Percentiles rank a stretch among this genome's conserved stretches.
phyloP scores from a whole-genome alignment of 2,329 filamentous ascomycete species.

The Sporothrix humicola region DNA sequence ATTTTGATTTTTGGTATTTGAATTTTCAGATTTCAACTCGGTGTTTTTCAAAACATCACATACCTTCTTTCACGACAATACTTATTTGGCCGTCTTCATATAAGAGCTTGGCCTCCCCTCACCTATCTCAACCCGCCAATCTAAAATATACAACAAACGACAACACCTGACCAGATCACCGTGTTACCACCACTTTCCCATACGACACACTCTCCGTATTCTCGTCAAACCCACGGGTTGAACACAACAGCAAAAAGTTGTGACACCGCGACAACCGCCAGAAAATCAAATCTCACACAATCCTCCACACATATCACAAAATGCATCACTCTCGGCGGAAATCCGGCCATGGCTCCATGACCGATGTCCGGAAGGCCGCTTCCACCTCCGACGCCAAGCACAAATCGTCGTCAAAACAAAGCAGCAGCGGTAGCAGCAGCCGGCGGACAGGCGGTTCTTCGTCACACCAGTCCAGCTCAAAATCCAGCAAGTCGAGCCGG shows the following conservation, averaged over 20 bases:
- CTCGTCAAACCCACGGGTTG: constrained; percentile 21
- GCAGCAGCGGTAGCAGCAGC: constrained; percentile 47
- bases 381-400: constrained; percentile 48
- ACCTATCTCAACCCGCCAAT: constrained; percentile 12
- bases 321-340: constrained; percentile 65
- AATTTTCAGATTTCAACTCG: too few species aligned
- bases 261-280: constrained; percentile 18
- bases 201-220: background rate
- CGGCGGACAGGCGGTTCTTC: constrained; percentile 39
- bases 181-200: background rate
- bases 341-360: constrained; percentile 62
- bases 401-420: constrained; percentile 42
- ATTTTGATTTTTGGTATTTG: background rate
- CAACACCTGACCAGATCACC: constrained; percentile 24
- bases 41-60: background rate
- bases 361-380: constrained; percentile 60
- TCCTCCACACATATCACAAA: constrained; percentile 38
- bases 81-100: background rate
- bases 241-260: constrained; percentile 14
- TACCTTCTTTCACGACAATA: background rate
- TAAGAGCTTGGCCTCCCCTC: background rate
- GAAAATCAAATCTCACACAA: background rate
- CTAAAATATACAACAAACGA: constrained; percentile 5
- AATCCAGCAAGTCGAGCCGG: constrained; percentile 54
- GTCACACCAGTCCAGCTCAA: constrained; percentile 45